Evolutionary conservation across 192 early-diverging fungal species (phyloP), one percentile per base, ranked within the genome.

Genomic region (Backusella liffmaniae): DNA sequence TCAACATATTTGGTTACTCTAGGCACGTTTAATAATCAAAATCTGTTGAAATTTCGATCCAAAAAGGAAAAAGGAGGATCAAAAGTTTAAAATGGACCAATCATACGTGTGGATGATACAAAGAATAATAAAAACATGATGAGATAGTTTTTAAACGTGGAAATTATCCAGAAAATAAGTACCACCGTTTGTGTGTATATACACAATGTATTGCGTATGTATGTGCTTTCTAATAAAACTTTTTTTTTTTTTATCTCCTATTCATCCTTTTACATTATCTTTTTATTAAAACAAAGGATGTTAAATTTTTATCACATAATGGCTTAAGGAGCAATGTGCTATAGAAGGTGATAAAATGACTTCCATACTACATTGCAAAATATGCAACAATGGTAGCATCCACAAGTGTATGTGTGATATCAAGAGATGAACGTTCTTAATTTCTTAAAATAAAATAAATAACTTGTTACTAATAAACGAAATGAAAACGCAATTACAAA

Each of bases 81-180:
- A 62, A 62, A 62, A 62, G 56, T 62, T 62, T 62, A 62, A 26
- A 26, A 62, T 62, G 26, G 8, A 62, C 56, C 56, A 62, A 62
- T 62, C 56, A 62, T 62, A 62, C 9, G 21, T n/a, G 12, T 62
- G 13, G 3, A 49, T 26, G 1, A 10, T 62, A 13, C 23, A 44
- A 44, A 13, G 46, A 51, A 51, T 9, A 49, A 49, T n/a, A n/a
- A 49, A 16, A 49, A n/a, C 46, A 49, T 49, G 46, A 5, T 49
- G 46, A 49, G n/a, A 49, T 49, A 5, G 46, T 49, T 32, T 3
- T 32, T 49, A 49, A 49, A 62, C 21, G 23, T 62, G 23, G 18
- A 62, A 29, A 62, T 62, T 62, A 29, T 62, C 56, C 56, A 62
- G 56, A 62, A 62, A 62, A 26, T 49, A 16, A 49, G 16, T 18